Evolutionary conservation across 75 land plant species (phyloP).

Genomic region (Sequoiadendron giganteum): DNA sequence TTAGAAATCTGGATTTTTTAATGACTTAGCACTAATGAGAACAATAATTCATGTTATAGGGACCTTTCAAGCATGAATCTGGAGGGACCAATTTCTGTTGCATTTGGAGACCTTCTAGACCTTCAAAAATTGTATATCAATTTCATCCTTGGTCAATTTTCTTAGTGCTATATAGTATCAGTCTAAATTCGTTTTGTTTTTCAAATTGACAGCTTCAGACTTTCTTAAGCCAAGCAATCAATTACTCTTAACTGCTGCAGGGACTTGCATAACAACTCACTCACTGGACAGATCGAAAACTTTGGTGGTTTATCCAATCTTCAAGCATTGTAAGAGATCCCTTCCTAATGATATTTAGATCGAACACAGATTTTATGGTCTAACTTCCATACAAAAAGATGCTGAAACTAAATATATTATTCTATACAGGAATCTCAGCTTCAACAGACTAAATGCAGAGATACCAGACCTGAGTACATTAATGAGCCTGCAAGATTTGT

Average conservation of each 20-base stretch:
- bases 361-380: not conserved
- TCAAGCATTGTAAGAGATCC: conserved; percentile 36
- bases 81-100: conserved; percentile 38
- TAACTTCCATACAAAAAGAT: not conserved
- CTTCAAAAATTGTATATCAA: conserved; percentile 49
- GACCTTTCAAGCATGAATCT: conserved; percentile 57
- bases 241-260: conserved; percentile 15
- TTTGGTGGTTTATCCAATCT: conserved; percentile 43
- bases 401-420: not conserved
- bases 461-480: conserved; percentile 39
- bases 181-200: conserved; percentile 2
- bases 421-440: conserved; percentile 67
- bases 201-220: not conserved
- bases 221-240: conserved; percentile 1
- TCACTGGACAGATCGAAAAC: conserved; percentile 49
- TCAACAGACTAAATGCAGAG: conserved; percentile 54
- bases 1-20: not conserved
- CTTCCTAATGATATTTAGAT: not conserved
- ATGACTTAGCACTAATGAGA: not conserved
- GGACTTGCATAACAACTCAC: conserved; percentile 61
- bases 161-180: not conserved
- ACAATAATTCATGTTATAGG: conserved; percentile 29
- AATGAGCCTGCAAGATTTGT: conserved; percentile 47
- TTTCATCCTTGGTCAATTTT: not conserved
- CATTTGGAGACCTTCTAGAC: conserved; percentile 57